Evolutionary conservation across 1,139 yeast genomes (phyloP), one percentile per base, ranked within the genome.

Genomic region (Kurtzmaniella quercitrusa): DNA sequence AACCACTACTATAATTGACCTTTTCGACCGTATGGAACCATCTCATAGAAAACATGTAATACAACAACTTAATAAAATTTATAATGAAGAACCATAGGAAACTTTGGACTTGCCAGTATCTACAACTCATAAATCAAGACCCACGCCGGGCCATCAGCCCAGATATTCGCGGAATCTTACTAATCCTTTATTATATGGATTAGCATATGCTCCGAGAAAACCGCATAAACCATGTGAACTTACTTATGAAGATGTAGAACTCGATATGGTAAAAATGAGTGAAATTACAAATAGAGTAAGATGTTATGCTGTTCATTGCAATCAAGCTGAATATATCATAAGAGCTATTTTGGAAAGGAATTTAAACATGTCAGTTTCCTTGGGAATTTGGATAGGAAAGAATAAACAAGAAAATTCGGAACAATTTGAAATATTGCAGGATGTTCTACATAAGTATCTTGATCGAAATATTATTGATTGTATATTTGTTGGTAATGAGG

Each of bases 341-440:
- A 74, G 76, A 15, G 77, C 87, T 0, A 77, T 85, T 14, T 61
- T 65, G 40, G 67, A 68, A 6, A 60, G 81, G 44, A 64, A 73
- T 18, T 57, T 82, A 37, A 73, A 81, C 50, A 69, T 83, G 71
- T 75, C 82, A 0, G 57, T 85, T 25, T 64, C 86, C 0, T 57
- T 83, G 56, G 90, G 90, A 0, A 75, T 84, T 2, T 81, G 86
- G 86, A 75, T 82, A 37, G 80, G 82, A 1, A 45, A 52, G 0
- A 66, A 77, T 55, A 65, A 68, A 10, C 57, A 59, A 1, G 60
- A 65, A 1, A 75, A 80, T 43, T 48, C 59, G 16, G 55, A 57
- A 3, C 84, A 81, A 48, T 53, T 79, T 39, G 53, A 61, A 3
- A 65, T 61, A 7, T 68, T 81, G 70, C 68, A 75, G 53, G 43